Conservation (phyloP, 768 basidiomycete genomes). For the Trametes cingulata region DNA sequence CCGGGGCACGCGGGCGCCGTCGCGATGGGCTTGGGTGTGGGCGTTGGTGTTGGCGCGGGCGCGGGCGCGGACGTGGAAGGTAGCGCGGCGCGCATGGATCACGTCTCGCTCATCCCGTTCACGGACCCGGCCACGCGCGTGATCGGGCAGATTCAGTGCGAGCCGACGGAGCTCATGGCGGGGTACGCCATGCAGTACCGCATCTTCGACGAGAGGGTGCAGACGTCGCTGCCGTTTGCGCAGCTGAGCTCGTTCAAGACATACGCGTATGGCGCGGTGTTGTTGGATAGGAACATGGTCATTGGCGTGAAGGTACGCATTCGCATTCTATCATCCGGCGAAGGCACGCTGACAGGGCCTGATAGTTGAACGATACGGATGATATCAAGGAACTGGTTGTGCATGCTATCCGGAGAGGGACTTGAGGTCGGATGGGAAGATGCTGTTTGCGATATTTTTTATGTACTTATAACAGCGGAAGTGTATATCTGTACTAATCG, state of each 20-base stretch:
- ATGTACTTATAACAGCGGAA: background rate
- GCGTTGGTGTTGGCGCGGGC: background rate
- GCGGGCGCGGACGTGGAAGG: background rate
- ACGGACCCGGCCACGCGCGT: slow-evolving; percentile 20
- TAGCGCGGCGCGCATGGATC: slow-evolving; percentile 1
- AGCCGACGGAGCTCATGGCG: slow-evolving; percentile 20
- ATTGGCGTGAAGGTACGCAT: slow-evolving; percentile 31
- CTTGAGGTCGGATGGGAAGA: background rate
- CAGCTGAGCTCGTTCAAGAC: slow-evolving; percentile 22
- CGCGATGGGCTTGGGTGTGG: background rate
- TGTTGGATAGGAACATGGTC: slow-evolving; percentile 33
- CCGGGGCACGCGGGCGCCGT: background rate
- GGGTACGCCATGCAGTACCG: slow-evolving; percentile 16
- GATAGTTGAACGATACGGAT: slow-evolving; percentile 16
- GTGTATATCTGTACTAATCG: slow-evolving; percentile 8
- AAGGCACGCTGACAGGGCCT: background rate
- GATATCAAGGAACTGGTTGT: slow-evolving; percentile 19
- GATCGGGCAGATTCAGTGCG: slow-evolving; percentile 22
- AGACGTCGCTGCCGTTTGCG: slow-evolving; percentile 27
- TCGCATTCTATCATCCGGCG: background rate
- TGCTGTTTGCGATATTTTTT: background rate
- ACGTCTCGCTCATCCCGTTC: slow-evolving; percentile 18
- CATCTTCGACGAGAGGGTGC: slow-evolving; percentile 28
- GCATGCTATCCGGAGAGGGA: slow-evolving; percentile 6
- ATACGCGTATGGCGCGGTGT: slow-evolving; percentile 28